Evolutionary conservation across 371 early-diverging fungal species (phyloP), one percentile per base, ranked within the genome.

Genomic region (Smittium culicis): DNA sequence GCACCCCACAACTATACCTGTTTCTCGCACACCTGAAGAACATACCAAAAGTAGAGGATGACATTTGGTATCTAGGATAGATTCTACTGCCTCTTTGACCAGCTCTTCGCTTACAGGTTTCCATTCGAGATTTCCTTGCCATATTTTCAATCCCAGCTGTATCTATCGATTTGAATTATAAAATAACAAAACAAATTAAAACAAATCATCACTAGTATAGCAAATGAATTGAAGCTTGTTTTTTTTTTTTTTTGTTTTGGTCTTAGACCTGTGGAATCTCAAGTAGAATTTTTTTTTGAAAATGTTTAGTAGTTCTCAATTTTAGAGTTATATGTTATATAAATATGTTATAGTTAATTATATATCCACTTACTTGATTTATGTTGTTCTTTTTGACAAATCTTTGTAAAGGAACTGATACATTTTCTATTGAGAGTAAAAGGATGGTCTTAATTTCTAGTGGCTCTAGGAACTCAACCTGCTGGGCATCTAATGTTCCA

Each of bases 81-180:
- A 72, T 75, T 96, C 93, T 25, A 94, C 79, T 0, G 89, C 93
- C 65, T 92, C 94, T 70, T 95, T 96, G 70, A 96, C 86, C 17
- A 93, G 75, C 73, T 96, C 97, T 72, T 96, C 97, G 66, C 90
- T 88, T 29, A 93, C 83, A 1, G 95, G 96, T 69, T 91, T 81
- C 95, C 97, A 95, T 25, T 82, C 81, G 1, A 78, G 68, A 66
- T 74, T 80, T 11, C 83, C 71, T 65, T 80, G 82, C 79, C 81
- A 81, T 35, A 80, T 71, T 34, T 83, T 84, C 27, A 85, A 79
- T 16, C 90, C 89, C 16, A 92, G 77, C 71, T 91, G 88, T 11
- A 81, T 74, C 80, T 86, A 66, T 29, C 33, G 61, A 24, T 61
- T 11, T 5, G 45, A 45, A 14, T 14, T 45, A 45, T 45, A 45